phyloP scores from a whole-genome alignment of 108 stramenopile genomes.

The Skeletonema grethae region DNA sequence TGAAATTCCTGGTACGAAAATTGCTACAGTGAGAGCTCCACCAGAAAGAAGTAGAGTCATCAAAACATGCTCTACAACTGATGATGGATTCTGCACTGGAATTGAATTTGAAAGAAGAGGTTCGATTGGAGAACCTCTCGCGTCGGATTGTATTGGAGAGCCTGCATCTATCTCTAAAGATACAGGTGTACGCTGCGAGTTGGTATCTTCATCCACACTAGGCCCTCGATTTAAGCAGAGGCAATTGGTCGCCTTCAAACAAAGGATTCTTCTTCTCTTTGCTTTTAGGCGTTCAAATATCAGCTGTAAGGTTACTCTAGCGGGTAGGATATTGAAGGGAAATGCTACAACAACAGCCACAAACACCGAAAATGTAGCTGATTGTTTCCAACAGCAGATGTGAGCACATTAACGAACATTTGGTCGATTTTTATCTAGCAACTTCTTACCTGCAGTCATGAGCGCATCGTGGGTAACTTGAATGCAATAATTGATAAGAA shows the following conservation, averaged over 20 bases:
- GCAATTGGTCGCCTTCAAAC: no score
- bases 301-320: constrained; percentile 62
- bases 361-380: constrained; percentile 68
- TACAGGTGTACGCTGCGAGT: not conserved
- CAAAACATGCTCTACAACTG: constrained; percentile 50
- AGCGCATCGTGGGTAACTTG: constrained; percentile 40
- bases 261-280: constrained; percentile 17
- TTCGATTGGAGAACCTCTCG: not conserved
- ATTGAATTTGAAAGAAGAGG: not conserved
- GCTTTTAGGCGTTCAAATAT: constrained; percentile 47
- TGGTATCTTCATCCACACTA: not conserved
- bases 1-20: constrained; percentile 73
- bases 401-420: not conserved
- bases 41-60: constrained; percentile 58
- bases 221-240: not conserved
- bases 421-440: not conserved
- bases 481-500: constrained; percentile 63
- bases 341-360: constrained; percentile 82
- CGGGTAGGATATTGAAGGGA: constrained; percentile 84
- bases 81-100: not conserved
- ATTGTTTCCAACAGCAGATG: not conserved
- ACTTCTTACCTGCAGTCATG: constrained; percentile 47
- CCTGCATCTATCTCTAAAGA: constrained; percentile 1
- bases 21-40: constrained; percentile 60
- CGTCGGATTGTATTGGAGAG: not conserved